Conservation (phyloP, 2,329 filamentous ascomycete species). For the Ophiostoma piceae region DNA sequence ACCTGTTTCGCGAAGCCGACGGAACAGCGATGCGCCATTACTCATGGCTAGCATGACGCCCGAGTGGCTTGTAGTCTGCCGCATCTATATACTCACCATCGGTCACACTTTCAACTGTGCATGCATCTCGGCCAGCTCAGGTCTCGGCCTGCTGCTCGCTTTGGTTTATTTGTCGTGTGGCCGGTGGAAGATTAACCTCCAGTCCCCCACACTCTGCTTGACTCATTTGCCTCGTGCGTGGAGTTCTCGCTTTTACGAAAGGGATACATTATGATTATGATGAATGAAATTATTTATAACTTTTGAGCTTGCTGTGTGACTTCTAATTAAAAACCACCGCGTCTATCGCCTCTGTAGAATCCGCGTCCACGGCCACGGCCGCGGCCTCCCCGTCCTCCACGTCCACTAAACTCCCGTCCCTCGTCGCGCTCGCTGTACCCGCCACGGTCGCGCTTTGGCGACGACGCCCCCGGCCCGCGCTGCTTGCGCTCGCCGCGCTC, state of each 20-base stretch:
- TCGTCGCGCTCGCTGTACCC: constrained; percentile 18
- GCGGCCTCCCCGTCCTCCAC: constrained; percentile 31
- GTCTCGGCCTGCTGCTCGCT: constrained; percentile 29
- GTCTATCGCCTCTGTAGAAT: constrained; percentile 30
- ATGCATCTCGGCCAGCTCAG: constrained; percentile 21
- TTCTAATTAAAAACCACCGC: no score
- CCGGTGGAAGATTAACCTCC: constrained; percentile 40
- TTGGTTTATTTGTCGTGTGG: constrained; percentile 43
- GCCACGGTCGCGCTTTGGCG: constrained; percentile 28
- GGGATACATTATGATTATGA: constrained; percentile 37
- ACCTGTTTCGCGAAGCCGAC: constrained; percentile 8
- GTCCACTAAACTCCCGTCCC: constrained; percentile 29
- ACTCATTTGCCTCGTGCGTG: constrained; percentile 35
- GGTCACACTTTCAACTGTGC: constrained; percentile 25
- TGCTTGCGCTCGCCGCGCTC: constrained; percentile 57
- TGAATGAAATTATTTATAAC: no score
- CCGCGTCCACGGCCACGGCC: constrained; percentile 30
- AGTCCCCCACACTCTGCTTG: constrained; percentile 46
- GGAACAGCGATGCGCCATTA: not conserved
- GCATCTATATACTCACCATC: constrained; percentile 32
- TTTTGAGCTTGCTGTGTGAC: no score
- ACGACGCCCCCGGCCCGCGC: constrained; percentile 49
- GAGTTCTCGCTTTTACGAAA: constrained; percentile 44
- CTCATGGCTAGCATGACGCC: not conserved
- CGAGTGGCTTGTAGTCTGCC: not conserved